Conservation (phyloP, 1,139 yeast genomes). For the Protomyces pachydermus region DNA sequence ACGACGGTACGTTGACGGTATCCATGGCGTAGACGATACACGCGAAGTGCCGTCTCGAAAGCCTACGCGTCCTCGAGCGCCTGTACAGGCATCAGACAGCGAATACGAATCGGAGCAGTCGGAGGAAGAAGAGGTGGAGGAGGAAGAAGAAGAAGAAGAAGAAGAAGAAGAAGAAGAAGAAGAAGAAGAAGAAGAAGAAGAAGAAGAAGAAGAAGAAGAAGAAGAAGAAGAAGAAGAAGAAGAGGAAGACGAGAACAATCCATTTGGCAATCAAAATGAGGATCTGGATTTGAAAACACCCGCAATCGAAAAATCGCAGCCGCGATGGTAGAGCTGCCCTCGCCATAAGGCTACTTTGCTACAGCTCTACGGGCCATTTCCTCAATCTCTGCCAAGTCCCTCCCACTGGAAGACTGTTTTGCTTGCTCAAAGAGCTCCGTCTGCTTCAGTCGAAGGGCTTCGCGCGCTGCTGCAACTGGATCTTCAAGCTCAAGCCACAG, state of each 20-base stretch:
- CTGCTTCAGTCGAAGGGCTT: constrained; percentile 57
- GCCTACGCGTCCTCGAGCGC: constrained; percentile 9
- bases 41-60: constrained; percentile 18
- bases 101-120: constrained; percentile 7
- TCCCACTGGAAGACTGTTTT: background rate
- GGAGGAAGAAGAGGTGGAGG: constrained; percentile 5
- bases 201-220: constrained; percentile 7
- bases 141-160: too few relatives aligned
- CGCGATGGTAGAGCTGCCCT: constrained; percentile 1
- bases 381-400: background rate
- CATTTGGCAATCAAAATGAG: constrained; percentile 20
- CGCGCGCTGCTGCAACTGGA: constrained; percentile 53
- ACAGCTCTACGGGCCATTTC: background rate
- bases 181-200: constrained; percentile 6
- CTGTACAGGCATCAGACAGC: background rate
- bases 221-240: constrained; percentile 1
- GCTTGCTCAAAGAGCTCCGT: constrained; percentile 41
- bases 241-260: constrained; percentile 22
- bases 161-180: constrained; percentile 5
- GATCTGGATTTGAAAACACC: constrained; percentile 20
- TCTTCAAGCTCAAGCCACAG: constrained; percentile 54
- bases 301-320: constrained; percentile 16
- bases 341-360: background rate
- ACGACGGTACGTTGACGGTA: constrained; percentile 7
- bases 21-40: constrained; percentile 13